phyloP scores from a whole-genome alignment of 2,329 filamentous ascomycete species.

The Epichloe elymi region DNA sequence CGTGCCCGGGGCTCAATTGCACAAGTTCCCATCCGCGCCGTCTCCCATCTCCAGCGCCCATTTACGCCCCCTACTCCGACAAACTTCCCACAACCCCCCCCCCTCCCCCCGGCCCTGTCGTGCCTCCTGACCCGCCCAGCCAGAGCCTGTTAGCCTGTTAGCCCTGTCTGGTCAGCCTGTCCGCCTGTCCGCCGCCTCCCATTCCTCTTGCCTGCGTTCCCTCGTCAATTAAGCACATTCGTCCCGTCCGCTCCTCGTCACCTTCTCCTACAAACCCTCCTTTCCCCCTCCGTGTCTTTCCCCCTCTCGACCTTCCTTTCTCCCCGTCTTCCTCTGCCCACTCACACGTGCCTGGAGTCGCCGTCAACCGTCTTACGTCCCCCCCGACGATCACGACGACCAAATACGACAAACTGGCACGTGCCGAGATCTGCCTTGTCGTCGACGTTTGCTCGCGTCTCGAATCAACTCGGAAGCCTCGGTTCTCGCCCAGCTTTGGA shows the following conservation, averaged over 20 bases:
- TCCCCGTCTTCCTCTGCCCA: neutral
- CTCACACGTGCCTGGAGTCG: conserved; percentile 6
- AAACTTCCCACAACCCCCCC: neutral
- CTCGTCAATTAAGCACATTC: neutral
- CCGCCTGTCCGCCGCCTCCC: neutral
- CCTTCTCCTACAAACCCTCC: conserved; percentile 1
- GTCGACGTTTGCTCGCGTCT: conserved; percentile 1
- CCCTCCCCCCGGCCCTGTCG: neutral
- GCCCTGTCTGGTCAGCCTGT: neutral
- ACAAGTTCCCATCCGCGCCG: neutral
- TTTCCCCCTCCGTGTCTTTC: conserved; percentile 1
- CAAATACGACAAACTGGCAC: conserved; percentile 3
- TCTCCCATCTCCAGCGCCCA: neutral
- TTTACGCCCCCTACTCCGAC: neutral
- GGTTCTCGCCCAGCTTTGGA: conserved; percentile 12
- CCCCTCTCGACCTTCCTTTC: conserved; percentile 1
- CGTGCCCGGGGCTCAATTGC: neutral
- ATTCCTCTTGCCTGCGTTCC: conserved; percentile 5
- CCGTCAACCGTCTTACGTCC: neutral
- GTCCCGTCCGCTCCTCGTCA: conserved; percentile 4
- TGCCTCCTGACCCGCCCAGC: neutral
- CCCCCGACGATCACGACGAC: conserved; percentile 1
- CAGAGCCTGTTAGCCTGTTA: neutral
- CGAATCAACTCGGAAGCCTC: conserved; percentile 2
- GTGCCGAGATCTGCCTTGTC: conserved; percentile 4